These are phyloP conservation scores for Cucumis sativus DNA, from an alignment of 306 rosid species.

Conservation along the genomic window DNA sequence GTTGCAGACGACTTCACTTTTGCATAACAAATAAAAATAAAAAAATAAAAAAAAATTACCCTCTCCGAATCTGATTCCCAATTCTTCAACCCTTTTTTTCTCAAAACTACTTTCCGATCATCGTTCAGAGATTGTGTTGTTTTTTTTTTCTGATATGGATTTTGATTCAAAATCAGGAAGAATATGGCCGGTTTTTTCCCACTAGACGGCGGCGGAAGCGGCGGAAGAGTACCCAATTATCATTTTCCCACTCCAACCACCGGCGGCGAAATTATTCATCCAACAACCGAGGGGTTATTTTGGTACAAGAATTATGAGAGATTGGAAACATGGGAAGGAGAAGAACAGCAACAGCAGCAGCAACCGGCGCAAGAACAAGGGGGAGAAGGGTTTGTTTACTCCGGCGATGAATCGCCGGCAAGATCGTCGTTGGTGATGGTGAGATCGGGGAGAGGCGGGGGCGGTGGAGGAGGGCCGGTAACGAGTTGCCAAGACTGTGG, in stretches of 20 bases:
- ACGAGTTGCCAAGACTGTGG: conserved; percentile 66
- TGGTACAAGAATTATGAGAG: conserved; percentile 45
- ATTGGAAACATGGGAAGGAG: conserved; percentile 34
- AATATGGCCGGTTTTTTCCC: conserved; percentile 53
- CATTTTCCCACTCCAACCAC: conserved; percentile 2
- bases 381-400: conserved; percentile 13
- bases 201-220: conserved; percentile 24
- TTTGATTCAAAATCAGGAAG: conserved; percentile 25
- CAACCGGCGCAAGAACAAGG: conserved; percentile 4
- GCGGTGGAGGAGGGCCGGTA: background rate
- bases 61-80: background rate
- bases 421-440: conserved; percentile 32
- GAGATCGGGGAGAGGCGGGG: conserved; percentile 16
- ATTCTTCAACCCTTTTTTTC: background rate
- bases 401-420: conserved; percentile 37
- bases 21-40: background rate
- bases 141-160: conserved; percentile 41
- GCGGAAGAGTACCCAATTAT: conserved; percentile 17
- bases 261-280: background rate
- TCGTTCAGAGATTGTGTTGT: background rate
- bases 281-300: conserved; percentile 13
- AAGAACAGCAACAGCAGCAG: conserved; percentile 10
- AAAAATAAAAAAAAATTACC: background rate
- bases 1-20: background rate
- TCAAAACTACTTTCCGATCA: background rate